These are phyloP conservation scores for Acidomyces sp. DNA, from an alignment of 495 filamentous ascomycete species.

Conservation along the genomic window DNA sequence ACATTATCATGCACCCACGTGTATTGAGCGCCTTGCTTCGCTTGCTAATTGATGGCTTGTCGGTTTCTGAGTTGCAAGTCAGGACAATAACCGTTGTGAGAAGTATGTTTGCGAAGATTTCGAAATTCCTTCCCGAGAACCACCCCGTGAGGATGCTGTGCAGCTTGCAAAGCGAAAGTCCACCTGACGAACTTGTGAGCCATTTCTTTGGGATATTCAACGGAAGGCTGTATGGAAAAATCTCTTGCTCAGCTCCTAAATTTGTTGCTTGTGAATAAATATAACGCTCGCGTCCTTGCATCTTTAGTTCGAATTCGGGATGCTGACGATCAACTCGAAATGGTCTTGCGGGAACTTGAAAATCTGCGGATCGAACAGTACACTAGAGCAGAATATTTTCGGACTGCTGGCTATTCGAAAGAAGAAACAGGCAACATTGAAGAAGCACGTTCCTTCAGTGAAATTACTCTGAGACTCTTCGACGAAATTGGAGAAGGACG, in stretches of 20 bases:
- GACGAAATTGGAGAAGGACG: not conserved
- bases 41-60: not conserved
- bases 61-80: not conserved
- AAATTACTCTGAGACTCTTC: not conserved
- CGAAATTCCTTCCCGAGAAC: not conserved
- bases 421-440: not conserved
- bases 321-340: not conserved
- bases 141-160: not conserved
- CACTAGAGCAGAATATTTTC: not conserved
- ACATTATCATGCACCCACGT: not conserved
- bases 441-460: not conserved
- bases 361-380: not conserved
- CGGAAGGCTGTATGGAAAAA: not conserved
- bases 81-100: not conserved
- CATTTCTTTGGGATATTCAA: no score
- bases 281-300: not conserved
- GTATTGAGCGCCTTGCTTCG: not conserved
- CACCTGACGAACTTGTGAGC: no score
- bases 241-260: not conserved
- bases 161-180: no score
- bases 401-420: not conserved
- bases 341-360: not conserved
- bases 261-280: not conserved
- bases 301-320: not conserved
- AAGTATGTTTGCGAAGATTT: not conserved